Evolutionary conservation across 768 basidiomycete genomes (phyloP).

Genomic region (Udeniomyces megalosporus): DNA sequence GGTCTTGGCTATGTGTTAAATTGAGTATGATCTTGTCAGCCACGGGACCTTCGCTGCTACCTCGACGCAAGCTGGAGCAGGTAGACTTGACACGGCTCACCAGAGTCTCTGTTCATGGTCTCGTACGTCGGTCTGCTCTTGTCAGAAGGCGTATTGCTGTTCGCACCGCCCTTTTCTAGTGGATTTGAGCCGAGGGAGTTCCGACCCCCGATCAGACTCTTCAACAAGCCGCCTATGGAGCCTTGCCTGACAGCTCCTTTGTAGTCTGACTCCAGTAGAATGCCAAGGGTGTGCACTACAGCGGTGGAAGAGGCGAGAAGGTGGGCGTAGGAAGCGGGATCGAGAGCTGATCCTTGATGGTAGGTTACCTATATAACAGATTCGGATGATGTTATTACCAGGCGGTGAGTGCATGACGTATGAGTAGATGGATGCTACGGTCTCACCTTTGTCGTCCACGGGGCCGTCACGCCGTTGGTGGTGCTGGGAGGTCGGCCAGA

Average conservation of each 20-base stretch:
- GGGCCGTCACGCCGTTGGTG: slow-evolving; percentile 74
- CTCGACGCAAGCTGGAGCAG: too few relatives aligned
- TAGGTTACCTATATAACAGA: slow-evolving; percentile 53
- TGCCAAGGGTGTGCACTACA: slow-evolving; percentile 87
- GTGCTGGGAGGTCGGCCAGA: slow-evolving; percentile 73
- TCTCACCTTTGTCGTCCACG: slow-evolving; percentile 62
- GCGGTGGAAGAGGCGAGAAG: slow-evolving; percentile 52
- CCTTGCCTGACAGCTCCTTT: slow-evolving; percentile 44
- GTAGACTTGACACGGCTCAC: slow-evolving; percentile 38
- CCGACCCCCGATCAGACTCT: not conserved
- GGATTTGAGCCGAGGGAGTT: slow-evolving; percentile 36
- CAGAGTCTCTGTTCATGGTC: slow-evolving; percentile 70
- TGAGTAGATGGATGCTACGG: not conserved
- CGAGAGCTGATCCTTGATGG: slow-evolving; percentile 66
- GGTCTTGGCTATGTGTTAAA: slow-evolving; percentile 42
- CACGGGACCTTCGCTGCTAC: too few relatives aligned
- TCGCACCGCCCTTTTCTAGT: slow-evolving; percentile 30
- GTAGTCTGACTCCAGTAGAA: slow-evolving; percentile 66
- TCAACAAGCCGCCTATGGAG: not conserved
- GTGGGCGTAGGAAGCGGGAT: slow-evolving; percentile 53
- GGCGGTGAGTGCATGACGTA: not conserved
- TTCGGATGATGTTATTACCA: not conserved
- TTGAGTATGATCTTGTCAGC: too few relatives aligned
- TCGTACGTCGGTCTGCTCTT: slow-evolving; percentile 45
- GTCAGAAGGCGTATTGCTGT: slow-evolving; percentile 30